phyloP scores from a whole-genome alignment of 495 filamentous ascomycete genomes.

The Aspergillus funiculosus region DNA sequence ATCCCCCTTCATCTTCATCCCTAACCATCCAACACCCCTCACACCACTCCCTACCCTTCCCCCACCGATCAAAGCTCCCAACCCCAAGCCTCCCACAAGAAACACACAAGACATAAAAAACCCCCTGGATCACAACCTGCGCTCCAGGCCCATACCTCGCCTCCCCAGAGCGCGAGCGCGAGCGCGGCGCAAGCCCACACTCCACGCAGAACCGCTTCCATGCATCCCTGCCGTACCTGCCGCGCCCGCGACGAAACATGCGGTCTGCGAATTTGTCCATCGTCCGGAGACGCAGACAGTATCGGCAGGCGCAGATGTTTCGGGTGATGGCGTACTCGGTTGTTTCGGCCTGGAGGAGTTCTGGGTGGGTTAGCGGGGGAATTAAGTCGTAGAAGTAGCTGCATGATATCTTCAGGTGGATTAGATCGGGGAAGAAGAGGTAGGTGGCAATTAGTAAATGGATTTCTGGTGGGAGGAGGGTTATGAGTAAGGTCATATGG shows the following conservation, averaged over 20 bases:
- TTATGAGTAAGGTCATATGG: not conserved
- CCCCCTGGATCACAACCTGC: slow-evolving; percentile 21
- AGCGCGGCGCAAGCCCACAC: slow-evolving; percentile 31
- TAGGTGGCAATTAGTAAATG: slow-evolving; percentile 50
- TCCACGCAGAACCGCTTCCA: slow-evolving; percentile 33
- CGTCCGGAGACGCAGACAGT: slow-evolving; percentile 32
- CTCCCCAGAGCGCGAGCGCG: slow-evolving; percentile 14
- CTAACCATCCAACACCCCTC: not conserved
- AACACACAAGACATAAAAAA: slow-evolving; percentile 25
- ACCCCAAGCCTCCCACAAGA: slow-evolving; percentile 23
- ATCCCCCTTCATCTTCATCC: not conserved
- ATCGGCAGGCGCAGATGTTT: slow-evolving; percentile 34
- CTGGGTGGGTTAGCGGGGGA: slow-evolving; percentile 21
- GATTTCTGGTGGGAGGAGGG: slow-evolving; percentile 49
- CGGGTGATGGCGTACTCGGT: slow-evolving; percentile 22
- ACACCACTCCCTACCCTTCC: not conserved
- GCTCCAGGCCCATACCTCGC: slow-evolving; percentile 33
- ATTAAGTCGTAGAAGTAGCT: slow-evolving; percentile 24
- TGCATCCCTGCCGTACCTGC: slow-evolving; percentile 19
- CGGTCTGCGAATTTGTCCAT: slow-evolving; percentile 26
- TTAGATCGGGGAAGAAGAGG: slow-evolving; percentile 51
- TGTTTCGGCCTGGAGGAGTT: slow-evolving; percentile 26
- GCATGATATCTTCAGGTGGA: slow-evolving; percentile 48
- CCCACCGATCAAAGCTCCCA: slow-evolving; percentile 7
- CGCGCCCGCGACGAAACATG: slow-evolving; percentile 27